Evolutionary conservation across 208 protist genomes (phyloP).

Genomic region (Leishmania mexicana): DNA sequence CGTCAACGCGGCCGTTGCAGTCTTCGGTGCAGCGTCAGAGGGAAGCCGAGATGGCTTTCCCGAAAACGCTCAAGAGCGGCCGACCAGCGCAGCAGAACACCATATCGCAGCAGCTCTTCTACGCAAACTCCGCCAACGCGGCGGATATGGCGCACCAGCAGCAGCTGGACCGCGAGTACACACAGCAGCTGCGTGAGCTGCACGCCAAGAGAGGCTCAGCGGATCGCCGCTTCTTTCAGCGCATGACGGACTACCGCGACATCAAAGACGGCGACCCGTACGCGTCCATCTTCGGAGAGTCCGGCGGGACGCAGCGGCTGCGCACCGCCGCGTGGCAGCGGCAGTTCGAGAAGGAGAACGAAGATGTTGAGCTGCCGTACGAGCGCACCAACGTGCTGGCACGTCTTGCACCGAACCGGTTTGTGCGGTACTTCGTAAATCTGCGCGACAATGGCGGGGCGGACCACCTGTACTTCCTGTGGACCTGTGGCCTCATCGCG

Average conservation of each 20-base stretch:
- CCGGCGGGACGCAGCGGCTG: slow-evolving; percentile 44
- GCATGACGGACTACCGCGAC: slow-evolving; percentile 69
- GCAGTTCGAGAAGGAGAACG: slow-evolving; percentile 90
- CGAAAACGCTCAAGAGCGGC: slow-evolving; percentile 78
- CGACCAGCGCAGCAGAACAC: slow-evolving; percentile 73
- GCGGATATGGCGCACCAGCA: slow-evolving; percentile 48
- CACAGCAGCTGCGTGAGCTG: slow-evolving; percentile 45
- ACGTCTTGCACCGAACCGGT: slow-evolving; percentile 79
- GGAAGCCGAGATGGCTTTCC: slow-evolving; percentile 66
- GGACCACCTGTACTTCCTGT: slow-evolving; percentile 50
- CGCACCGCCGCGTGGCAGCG: slow-evolving; percentile 84
- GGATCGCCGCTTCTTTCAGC: slow-evolving; percentile 74
- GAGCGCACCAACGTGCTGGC: slow-evolving; percentile 81
- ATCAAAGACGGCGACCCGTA: slow-evolving; percentile 81
- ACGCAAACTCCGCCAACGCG: slow-evolving; percentile 35
- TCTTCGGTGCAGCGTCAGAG: slow-evolving; percentile 42
- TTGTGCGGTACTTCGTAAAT: slow-evolving; percentile 85
- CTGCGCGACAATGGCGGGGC: slow-evolving; percentile 77
- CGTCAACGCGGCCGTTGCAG: slow-evolving; percentile 45
- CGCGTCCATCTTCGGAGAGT: slow-evolving; percentile 69
- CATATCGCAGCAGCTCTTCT: slow-evolving; percentile 60
- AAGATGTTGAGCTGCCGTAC: slow-evolving; percentile 78
- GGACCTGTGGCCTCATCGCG: slow-evolving; percentile 26
- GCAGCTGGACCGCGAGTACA: slow-evolving; percentile 48
- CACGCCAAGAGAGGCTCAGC: slow-evolving; percentile 24